Evolutionary conservation across 1,139 yeast genomes (phyloP).

Genomic region (Candida pseudoviswanathii): DNA sequence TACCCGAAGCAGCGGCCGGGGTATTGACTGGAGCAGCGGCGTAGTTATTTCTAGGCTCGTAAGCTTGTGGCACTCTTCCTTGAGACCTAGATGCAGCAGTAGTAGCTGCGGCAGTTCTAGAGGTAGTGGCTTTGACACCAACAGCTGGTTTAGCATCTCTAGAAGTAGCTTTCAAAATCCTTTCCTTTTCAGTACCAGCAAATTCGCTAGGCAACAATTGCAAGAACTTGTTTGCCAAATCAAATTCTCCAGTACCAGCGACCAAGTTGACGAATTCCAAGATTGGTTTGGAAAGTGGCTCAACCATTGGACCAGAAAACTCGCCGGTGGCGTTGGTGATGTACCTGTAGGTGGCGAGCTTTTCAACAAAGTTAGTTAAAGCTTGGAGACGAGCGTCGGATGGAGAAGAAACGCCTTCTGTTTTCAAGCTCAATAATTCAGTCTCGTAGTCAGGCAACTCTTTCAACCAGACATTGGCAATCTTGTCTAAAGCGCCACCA

Average conservation of each 20-base stretch:
- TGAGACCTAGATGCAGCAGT: not conserved
- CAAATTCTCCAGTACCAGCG: slow-evolving; percentile 83
- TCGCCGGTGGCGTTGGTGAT: slow-evolving; percentile 44
- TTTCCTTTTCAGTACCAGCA: slow-evolving; percentile 66
- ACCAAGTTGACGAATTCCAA: slow-evolving; percentile 81
- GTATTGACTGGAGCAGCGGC: not conserved
- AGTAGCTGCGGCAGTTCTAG: not conserved
- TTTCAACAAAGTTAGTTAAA: slow-evolving; percentile 79
- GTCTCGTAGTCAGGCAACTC: slow-evolving; percentile 68
- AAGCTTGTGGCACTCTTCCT: slow-evolving; percentile 3
- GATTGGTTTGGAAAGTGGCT: slow-evolving; percentile 56
- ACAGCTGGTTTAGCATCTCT: slow-evolving; percentile 9
- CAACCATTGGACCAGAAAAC: slow-evolving; percentile 50
- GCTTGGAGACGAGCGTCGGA: slow-evolving; percentile 87
- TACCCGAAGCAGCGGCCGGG: not conserved
- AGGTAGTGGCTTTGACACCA: slow-evolving; percentile 1
- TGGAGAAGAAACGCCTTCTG: slow-evolving; percentile 51
- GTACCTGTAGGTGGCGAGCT: slow-evolving; percentile 74
- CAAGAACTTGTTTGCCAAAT: slow-evolving; percentile 73
- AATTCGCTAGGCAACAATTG: slow-evolving; percentile 65
- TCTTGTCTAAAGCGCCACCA: slow-evolving; percentile 79
- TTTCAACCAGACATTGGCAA: slow-evolving; percentile 79
- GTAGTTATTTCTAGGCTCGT: not conserved
- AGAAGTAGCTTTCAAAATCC: slow-evolving; percentile 64
- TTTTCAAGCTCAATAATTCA: slow-evolving; percentile 44